phyloP scores from a whole-genome alignment of 2,329 filamentous ascomycete species.

The Penicillium sclerotigenum region DNA sequence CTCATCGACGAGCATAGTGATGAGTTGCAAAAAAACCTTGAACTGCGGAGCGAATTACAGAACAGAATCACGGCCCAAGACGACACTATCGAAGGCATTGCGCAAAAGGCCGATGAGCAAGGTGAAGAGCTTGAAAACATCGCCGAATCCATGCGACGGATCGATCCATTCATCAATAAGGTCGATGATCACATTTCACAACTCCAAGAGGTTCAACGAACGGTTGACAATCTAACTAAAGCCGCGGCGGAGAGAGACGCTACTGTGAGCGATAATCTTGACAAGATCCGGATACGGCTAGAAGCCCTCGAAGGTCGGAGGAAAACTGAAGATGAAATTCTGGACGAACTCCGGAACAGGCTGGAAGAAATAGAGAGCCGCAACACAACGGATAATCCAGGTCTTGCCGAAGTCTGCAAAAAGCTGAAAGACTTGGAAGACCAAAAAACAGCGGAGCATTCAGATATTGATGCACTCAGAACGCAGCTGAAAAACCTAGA shows the following conservation, averaged over 20 bases:
- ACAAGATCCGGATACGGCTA: neutral
- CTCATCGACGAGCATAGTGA: neutral
- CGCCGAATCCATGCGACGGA: neutral
- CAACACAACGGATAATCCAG: too few species aligned
- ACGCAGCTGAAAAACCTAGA: neutral
- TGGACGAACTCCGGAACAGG: neutral
- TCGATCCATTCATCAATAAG: constrained; percentile 4
- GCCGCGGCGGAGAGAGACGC: neutral
- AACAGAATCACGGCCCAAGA: neutral
- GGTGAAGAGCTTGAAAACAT: constrained; percentile 9
- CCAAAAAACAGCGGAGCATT: neutral
- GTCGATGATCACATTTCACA: neutral
- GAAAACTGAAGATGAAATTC: neutral
- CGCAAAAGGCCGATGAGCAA: neutral
- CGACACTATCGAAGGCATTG: neutral
- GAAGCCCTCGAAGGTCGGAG: neutral
- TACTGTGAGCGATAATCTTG: neutral
- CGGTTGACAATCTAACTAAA: neutral
- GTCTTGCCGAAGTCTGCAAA: neutral
- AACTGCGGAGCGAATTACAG: neutral
- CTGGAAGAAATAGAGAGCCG: neutral
- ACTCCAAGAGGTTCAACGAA: neutral
- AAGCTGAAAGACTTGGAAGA: neutral
- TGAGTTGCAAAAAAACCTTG: neutral
- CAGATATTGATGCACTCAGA: neutral